phyloP scores from a whole-genome alignment of 1,284 basidiomycete species.

The Ceratobasidium theobromae region DNA sequence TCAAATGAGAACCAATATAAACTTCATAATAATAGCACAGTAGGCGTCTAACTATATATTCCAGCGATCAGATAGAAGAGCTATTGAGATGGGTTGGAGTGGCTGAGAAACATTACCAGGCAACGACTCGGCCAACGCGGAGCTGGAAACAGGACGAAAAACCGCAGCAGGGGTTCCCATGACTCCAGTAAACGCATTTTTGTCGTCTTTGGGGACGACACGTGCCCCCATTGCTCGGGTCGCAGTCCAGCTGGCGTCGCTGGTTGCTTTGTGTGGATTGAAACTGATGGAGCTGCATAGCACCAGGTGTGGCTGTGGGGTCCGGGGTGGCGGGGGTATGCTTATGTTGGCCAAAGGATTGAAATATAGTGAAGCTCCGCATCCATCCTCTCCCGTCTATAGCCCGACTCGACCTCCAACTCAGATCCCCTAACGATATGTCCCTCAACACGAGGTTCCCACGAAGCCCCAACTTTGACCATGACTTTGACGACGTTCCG shows the following conservation, averaged over 20 bases:
- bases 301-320: constrained; percentile 1
- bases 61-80: no score
- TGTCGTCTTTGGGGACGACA: not conserved
- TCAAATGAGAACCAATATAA: no score
- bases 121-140: not conserved
- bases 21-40: no score
- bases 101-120: not conserved
- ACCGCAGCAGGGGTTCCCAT: not conserved
- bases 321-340: not conserved
- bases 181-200: not conserved
- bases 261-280: not conserved
- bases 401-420: no score
- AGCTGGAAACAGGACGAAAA: not conserved
- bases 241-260: no score
- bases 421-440: no score
- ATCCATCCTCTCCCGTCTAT: not conserved
- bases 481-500: constrained; percentile 14
- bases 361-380: not conserved
- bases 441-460: not conserved
- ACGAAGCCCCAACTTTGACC: constrained; percentile 14
- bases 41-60: no score
- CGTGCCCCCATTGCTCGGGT: no score
- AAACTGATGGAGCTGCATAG: constrained; percentile 21
- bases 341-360: not conserved
- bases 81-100: no score